These are phyloP conservation scores for Candida pseudofarinosa DNA, from an alignment of 805 yeast species.

Conservation along the genomic window DNA sequence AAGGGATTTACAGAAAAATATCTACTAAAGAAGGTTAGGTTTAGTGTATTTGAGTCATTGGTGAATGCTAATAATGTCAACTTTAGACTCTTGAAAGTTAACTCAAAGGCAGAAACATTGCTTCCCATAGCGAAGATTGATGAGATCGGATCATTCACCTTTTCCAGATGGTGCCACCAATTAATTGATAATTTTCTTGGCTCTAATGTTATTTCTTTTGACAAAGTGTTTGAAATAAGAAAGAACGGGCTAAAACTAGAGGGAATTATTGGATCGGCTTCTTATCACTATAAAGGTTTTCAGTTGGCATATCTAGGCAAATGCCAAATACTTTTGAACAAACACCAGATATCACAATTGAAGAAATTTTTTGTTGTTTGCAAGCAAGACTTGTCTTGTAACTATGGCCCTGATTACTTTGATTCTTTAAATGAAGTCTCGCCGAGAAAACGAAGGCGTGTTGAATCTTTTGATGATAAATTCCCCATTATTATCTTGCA, in stretches of 20 bases:
- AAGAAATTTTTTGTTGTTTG: too few relatives aligned
- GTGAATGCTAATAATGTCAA: constrained; percentile 16
- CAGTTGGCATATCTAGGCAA: background rate
- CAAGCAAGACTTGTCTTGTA: background rate
- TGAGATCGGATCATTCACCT: background rate
- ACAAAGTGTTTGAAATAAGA: background rate
- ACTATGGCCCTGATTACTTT: background rate
- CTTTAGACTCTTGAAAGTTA: background rate
- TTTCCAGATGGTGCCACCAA: background rate
- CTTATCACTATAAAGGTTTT: background rate
- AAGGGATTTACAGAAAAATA: constrained; percentile 13
- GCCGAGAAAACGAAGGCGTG: background rate
- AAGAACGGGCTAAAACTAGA: background rate
- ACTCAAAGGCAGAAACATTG: background rate
- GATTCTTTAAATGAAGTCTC: background rate
- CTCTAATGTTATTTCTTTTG: background rate
- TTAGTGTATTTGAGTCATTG: constrained; percentile 23
- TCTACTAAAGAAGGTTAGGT: constrained; percentile 24
- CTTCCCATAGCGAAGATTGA: background rate
- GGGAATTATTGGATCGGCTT: background rate
- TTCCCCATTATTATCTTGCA: background rate
- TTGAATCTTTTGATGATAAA: background rate
- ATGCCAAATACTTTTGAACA: background rate
- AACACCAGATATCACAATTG: background rate
- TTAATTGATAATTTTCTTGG: background rate